phyloP scores from a whole-genome alignment of 345 rosid genomes.

The Trapa bicornis region DNA sequence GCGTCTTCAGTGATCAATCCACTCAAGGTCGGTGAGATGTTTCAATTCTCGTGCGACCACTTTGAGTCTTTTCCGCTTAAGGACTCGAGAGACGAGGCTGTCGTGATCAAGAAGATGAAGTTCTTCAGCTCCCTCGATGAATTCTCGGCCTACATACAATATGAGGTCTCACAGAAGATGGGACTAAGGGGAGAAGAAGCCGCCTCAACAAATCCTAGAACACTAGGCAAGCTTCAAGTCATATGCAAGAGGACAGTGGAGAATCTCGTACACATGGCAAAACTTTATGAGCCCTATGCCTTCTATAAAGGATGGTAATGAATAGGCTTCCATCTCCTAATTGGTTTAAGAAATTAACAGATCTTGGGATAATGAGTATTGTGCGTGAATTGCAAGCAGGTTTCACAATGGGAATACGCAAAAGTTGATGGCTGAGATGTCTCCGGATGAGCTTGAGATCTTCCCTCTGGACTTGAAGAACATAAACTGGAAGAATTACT shows the following conservation, averaged over 20 bases:
- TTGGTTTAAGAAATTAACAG: too few species aligned
- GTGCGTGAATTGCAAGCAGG: conserved; percentile 10
- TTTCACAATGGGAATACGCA: conserved; percentile 19
- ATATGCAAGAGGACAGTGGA: conserved; percentile 6
- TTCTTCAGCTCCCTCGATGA: conserved; percentile 12
- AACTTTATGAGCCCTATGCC: conserved; percentile 7
- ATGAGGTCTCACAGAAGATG: neutral
- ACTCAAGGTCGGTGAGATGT: neutral
- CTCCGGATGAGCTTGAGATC: conserved; percentile 20
- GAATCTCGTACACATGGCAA: conserved; percentile 4
- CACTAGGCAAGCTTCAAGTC: neutral
- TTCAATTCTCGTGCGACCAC: conserved; percentile 4
- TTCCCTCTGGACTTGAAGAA: conserved; percentile 17
- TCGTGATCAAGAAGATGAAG: conserved; percentile 4
- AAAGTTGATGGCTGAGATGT: conserved; percentile 18
- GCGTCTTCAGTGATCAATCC: conserved; percentile 20
- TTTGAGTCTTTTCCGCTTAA: conserved; percentile 8
- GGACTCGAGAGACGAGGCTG: conserved; percentile 10
- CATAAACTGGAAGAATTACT: conserved; percentile 30
- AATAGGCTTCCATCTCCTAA: too few species aligned
- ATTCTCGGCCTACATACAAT: conserved; percentile 7
- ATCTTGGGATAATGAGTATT: too few species aligned
- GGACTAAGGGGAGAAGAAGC: neutral
- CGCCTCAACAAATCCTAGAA: neutral
- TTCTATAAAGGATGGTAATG: neutral